A percentile compares a stretch with the other conserved stretches of the same genome.
phyloP scores from a whole-genome alignment of 75 land plant species.

The Cupressus sempervirens region DNA sequence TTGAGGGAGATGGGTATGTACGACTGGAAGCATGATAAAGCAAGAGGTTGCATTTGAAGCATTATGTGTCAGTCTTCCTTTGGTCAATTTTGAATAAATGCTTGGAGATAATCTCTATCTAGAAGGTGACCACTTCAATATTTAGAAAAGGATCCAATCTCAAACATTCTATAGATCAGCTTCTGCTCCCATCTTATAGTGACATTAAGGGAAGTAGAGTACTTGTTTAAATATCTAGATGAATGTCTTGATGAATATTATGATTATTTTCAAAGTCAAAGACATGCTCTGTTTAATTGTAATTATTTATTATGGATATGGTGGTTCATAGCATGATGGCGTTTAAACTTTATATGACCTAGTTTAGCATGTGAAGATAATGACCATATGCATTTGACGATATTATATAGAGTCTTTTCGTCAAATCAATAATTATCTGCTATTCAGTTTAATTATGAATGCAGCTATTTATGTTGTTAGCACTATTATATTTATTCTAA shows the following conservation, averaged over 20 bases:
- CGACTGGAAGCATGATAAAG: not conserved
- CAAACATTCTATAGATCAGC: not conserved
- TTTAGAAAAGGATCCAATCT: not conserved
- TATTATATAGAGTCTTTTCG: not conserved
- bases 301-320: not conserved
- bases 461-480: too few relatives aligned
- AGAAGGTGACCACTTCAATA: not conserved
- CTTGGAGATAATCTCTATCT: not conserved
- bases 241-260: not conserved
- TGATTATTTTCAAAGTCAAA: not conserved
- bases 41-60: not conserved
- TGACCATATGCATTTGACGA: not conserved
- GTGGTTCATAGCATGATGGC: not conserved
- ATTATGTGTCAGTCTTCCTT: not conserved
- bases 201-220: not conserved
- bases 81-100: not conserved
- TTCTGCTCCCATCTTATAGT: not conserved
- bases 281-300: not conserved
- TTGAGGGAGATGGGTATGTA: not conserved
- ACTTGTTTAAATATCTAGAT: not conserved
- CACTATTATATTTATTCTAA: too few relatives aligned
- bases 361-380: not conserved
- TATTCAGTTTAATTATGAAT: too few relatives aligned
- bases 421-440: not conserved
- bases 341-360: not conserved